Evolutionary conservation across 2,329 filamentous ascomycete species (phyloP).

Genomic region (Pyricularia pennisetigena): DNA sequence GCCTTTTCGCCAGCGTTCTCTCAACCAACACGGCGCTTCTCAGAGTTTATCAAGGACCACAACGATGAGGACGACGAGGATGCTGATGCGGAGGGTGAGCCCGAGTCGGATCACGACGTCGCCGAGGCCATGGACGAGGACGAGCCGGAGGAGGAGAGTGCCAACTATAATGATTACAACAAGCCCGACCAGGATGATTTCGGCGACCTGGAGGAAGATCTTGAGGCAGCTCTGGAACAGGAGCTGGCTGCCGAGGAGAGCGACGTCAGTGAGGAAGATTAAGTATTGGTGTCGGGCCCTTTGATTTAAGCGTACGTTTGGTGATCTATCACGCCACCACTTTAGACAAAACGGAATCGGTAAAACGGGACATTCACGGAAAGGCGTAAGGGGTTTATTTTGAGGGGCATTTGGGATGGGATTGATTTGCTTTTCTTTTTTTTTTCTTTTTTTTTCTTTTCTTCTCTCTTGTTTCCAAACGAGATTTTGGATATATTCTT

Average conservation of each 20-base stretch:
- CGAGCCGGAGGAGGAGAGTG: background rate
- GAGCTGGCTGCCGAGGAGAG: constrained; percentile 5
- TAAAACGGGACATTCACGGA: background rate
- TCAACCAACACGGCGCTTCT: constrained; percentile 34
- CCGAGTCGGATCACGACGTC: constrained; percentile 6
- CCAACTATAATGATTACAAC: constrained; percentile 21
- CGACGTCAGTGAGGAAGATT: constrained; percentile 9
- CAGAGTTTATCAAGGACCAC: constrained; percentile 39
- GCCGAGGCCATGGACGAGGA: constrained; percentile 1
- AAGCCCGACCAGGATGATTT: constrained; percentile 2
- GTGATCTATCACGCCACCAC: background rate
- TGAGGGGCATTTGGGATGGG: background rate
- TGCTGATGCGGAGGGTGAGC: constrained; percentile 11
- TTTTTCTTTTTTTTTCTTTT: background rate
- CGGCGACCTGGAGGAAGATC: constrained; percentile 17
- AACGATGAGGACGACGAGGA: constrained; percentile 28
- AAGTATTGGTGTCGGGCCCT: background rate
- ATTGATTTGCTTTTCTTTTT: background rate
- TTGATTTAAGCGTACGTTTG: background rate
- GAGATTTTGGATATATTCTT: background rate
- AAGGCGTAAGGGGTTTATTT: background rate
- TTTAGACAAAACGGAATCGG: background rate
- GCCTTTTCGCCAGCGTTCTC: constrained; percentile 40
- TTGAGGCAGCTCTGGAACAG: constrained; percentile 17
- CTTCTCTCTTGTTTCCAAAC: background rate